Evolutionary conservation across 2,329 filamentous ascomycete species (phyloP).

Genomic region (Hirsutella thompsonii): DNA sequence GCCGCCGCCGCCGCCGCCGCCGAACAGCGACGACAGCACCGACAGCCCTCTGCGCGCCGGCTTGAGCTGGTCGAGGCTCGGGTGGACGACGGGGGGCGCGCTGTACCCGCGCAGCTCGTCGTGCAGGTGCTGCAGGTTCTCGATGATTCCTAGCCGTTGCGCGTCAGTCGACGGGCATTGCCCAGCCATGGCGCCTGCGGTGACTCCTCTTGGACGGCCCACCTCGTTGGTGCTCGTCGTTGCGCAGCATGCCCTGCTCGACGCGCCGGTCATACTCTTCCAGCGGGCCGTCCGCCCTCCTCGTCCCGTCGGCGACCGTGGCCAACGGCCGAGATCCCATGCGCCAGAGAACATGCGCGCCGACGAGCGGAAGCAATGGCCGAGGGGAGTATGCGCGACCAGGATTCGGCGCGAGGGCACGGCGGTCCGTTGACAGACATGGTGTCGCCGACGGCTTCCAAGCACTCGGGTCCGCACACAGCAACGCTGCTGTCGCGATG

Average conservation of each 20-base stretch:
- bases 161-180: neutral
- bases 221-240: slow-evolving; percentile 89
- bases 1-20: too few relatives aligned
- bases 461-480: neutral
- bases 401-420: neutral
- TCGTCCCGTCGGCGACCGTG: slow-evolving; percentile 11
- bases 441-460: neutral
- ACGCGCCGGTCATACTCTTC: slow-evolving; percentile 82
- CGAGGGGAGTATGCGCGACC: neutral
- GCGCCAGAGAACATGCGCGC: too few relatives aligned
- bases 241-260: slow-evolving; percentile 55
- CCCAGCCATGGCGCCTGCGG: too few relatives aligned
- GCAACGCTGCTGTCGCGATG: neutral
- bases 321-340: slow-evolving; percentile 12
- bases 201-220: too few relatives aligned
- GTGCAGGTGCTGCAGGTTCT: slow-evolving; percentile 79
- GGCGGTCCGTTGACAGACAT: neutral
- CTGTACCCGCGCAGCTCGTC: slow-evolving; percentile 65
- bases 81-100: slow-evolving; percentile 62
- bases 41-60: slow-evolving; percentile 39
- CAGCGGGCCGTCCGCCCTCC: slow-evolving; percentile 52
- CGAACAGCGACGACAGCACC: slow-evolving; percentile 50
- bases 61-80: slow-evolving; percentile 58
- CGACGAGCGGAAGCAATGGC: too few relatives aligned
- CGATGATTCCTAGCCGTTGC: slow-evolving; percentile 56